Base-by-base conservation (phyloP, 2,329 filamentous ascomycete genomes). In the Stachybotrys chlorohalonatus region DNA sequence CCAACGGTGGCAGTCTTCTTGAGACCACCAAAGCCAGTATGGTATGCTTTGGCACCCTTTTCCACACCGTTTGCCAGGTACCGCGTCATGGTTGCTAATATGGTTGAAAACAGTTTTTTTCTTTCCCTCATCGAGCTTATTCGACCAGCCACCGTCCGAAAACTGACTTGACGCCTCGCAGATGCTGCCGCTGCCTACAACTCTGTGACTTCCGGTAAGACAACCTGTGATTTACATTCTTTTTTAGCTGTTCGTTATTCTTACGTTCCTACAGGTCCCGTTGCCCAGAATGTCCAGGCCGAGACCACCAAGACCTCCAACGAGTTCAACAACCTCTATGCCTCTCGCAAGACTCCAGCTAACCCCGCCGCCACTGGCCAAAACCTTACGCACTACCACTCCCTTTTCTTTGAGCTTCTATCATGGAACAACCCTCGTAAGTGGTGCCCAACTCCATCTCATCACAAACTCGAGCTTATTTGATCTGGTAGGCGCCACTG, bases 341-440 rank as follows among this genome's bases (percentile, higher is more conserved):
- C 77, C 58, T 67, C 81, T 60, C 80, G 81, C 65, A 75, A 75
- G 65, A 80, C 79, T 52, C 82, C 81, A 54, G 60, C 70, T 52
- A 72, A 74, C 55, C 74, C 75, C 39, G 75, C 82, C 63, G 81
- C 80, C 58, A 84, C 80, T 50, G 82, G 81, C 63, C 82, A 86
- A 69, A 79, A 79, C 52, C 70, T 86, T 65, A 86, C 83, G 56
- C 82, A 86, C 70, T 88, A 87, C 68, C 84, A 87, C 73, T 87
- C 83, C 15, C 82, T 87, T 72, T 87, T 88, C 71, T 80, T 79
- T 52, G 82, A 85, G 68, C 76, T 88, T 55, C 74, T 88, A 58
- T 86, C 84, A 61, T 87, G 85, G 83, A 78, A 85, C 66, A 84
- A 85, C 68, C 83, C 83, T 66, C 80, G 83, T 84, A 76, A 66